Evolutionary conservation across 441 rosid species (phyloP), one percentile per base, ranked within the genome.

Genomic region (Brassica hybrid): DNA sequence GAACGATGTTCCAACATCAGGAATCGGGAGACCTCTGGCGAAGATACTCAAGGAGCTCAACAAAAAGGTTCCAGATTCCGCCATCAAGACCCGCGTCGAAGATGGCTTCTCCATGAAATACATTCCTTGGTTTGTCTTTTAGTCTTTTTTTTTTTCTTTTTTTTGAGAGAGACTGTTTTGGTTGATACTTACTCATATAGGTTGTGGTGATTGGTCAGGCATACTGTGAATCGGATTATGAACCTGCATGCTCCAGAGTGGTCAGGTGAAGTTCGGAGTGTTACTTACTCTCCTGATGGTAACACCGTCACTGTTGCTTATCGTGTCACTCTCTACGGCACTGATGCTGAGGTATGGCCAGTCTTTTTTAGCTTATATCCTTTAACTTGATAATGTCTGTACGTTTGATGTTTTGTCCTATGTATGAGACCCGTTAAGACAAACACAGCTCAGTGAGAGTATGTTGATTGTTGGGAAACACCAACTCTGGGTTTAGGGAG

Each of bases 321-420:
- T 81, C 97, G 97, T 0, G 94, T 93, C 17, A 91, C 97, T 11
- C 82, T 93, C n/a, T 86, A 86, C 57, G 98, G 98, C 71, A 91
- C 94, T 13, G 97, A 93, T 83, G 94, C 96, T 78, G 97, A 92
- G 97, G 97, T 89, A 76, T 27, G n/a, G n/a, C n/a, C n/a, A n/a
- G n/a, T 30, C 57, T 19, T 32, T n/a, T 72, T 67, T 43, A 56
- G 6, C 25, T 18, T 17, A 12, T 71, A 17, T 78, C 17, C 9
- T 30, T 57, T 71, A 1, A 38, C 45, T 67, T 73, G 65, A 7
- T 66, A 17, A 43, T 9, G 25, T 11, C 48, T 41, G 13, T 41
- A 41, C 43, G 3, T 36, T 36, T 36, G 43, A 36, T 36, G 11
- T 36, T 36, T 36, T 36, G 43, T 36, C 11, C 43, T 2, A 41